Evolutionary conservation across 2,329 filamentous ascomycete species (phyloP).

Genomic region (Ophiostoma angusticollis): DNA sequence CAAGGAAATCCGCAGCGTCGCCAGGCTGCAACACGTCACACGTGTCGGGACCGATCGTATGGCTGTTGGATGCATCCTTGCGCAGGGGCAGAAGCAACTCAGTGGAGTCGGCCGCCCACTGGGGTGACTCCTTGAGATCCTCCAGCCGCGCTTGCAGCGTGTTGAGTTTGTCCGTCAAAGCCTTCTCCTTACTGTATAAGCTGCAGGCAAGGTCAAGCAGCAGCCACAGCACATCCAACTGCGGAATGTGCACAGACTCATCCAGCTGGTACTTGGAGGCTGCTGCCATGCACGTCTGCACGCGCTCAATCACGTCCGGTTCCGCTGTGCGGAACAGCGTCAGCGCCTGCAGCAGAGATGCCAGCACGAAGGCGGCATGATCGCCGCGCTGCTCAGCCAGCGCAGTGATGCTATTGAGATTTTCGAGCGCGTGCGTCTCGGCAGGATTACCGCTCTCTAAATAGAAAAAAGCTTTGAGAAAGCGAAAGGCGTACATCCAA

Average conservation of each 20-base stretch:
- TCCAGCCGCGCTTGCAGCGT: constrained; percentile 51
- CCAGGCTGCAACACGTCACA: constrained; percentile 39
- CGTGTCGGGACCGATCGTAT: constrained; percentile 45
- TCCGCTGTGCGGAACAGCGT: constrained; percentile 52
- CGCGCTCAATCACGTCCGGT: constrained; percentile 53
- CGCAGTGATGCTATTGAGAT: constrained; percentile 49
- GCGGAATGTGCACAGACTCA: constrained; percentile 47
- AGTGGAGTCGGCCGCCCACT: constrained; percentile 34
- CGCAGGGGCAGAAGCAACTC: constrained; percentile 44
- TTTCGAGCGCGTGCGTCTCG: constrained; percentile 53
- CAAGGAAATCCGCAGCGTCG: constrained; percentile 39
- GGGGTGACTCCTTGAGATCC: constrained; percentile 30
- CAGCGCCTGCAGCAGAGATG: constrained; percentile 56
- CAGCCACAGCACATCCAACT: constrained; percentile 52
- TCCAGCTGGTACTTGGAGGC: constrained; percentile 60
- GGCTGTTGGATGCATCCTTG: constrained; percentile 32
- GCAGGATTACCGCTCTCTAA: constrained; percentile 46
- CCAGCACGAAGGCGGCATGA: constrained; percentile 50
- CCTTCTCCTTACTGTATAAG: constrained; percentile 47
- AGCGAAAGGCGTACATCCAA: constrained; percentile 67
- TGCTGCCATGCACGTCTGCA: constrained; percentile 61
- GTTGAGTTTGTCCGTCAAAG: constrained; percentile 46
- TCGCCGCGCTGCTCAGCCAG: constrained; percentile 50
- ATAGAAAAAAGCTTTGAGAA: constrained; percentile 58
- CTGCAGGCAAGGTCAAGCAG: constrained; percentile 59